Conservation (phyloP, 805 yeast species). For the Candida ponderosae region DNA sequence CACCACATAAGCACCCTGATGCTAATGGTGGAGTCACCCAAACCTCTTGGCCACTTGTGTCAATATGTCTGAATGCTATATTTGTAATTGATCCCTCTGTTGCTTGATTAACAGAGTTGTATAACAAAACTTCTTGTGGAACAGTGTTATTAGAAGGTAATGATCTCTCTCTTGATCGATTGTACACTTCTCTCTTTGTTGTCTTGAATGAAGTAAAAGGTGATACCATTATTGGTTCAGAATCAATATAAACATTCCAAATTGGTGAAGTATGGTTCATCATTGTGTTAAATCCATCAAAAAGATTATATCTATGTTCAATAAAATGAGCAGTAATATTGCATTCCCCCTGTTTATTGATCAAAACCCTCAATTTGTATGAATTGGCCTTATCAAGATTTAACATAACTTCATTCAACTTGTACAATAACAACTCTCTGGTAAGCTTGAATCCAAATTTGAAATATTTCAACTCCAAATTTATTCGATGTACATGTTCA, state of each 20-base stretch:
- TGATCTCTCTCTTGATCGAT: constrained; percentile 46
- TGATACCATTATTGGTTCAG: constrained; percentile 42
- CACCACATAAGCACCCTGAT: constrained; percentile 83
- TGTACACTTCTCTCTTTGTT: constrained; percentile 59
- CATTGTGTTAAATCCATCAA: constrained; percentile 19
- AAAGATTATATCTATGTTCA: constrained; percentile 22
- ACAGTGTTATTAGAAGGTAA: constrained; percentile 23
- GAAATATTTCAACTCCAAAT: constrained; percentile 47
- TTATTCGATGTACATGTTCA: constrained; percentile 56
- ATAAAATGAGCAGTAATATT: constrained; percentile 27
- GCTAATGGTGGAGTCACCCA: constrained; percentile 83
- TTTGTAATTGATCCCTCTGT: constrained; percentile 83
- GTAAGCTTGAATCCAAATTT: constrained; percentile 37
- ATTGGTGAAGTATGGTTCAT: constrained; percentile 19
- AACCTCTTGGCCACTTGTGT: constrained; percentile 14
- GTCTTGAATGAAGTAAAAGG: constrained; percentile 88
- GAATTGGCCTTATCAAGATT: constrained; percentile 23
- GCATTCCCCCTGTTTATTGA: constrained; percentile 28
- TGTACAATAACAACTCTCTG: constrained; percentile 30
- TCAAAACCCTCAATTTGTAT: constrained; percentile 40
- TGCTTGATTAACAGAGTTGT: constrained; percentile 50
- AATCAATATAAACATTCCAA: constrained; percentile 63
- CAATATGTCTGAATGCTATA: constrained; percentile 46
- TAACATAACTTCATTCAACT: constrained; percentile 30
- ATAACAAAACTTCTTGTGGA: constrained; percentile 62